Base-by-base conservation (phyloP, 495 filamentous ascomycete genomes). In the Penicillium arizonense region DNA sequence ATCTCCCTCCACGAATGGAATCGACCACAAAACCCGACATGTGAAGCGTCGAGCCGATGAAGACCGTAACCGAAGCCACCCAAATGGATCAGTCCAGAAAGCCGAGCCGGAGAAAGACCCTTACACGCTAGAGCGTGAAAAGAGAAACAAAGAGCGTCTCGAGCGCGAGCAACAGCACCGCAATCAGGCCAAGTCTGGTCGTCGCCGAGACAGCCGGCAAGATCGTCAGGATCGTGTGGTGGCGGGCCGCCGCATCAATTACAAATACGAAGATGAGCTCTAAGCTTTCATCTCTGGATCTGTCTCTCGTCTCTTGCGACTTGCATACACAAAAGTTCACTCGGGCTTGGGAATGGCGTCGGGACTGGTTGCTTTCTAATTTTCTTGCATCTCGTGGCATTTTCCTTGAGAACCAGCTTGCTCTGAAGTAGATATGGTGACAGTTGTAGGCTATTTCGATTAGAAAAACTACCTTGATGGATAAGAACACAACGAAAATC, bases 151-250 rank as follows among this genome's bases (percentile, higher is more conserved):
- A 10, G 90, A 93, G 64, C 78, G 91, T 10, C 66, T 92, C 39
- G 75, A 88, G 5, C 88, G 89, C 55, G 90, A 95, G 65, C 79
- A 89, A 43, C 84, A 91, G 66, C 82, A 87, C 14, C 85, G 90
- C 41, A 83, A 83, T 49, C 54, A 50, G 45, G 68, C 61, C 51
- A 76, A 81, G 59, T 76, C 73, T 16, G 65, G 72, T 48, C 69
- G 61, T 44, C 73, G 75, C 44, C 74, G 82, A 34, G 77, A 83
- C 59, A 76, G 78, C 52, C 66, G 80, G 42, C 58, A 76, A 39
- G 82, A 84, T 57, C 67, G 72, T 34, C 58, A 76, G 41, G 82
- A 84, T 56, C 67, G 72, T 34, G 68, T 71, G 71, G 68, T 75
- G 64, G 77, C 71, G 56, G 73, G 69, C 33, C 74, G 78, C 50